Percentiles rank a stretch among this genome's conserved stretches.
Evolutionary conservation across 1,139 yeast genomes (phyloP).

Genomic region (Zhuliangozyma blackwelliae): DNA sequence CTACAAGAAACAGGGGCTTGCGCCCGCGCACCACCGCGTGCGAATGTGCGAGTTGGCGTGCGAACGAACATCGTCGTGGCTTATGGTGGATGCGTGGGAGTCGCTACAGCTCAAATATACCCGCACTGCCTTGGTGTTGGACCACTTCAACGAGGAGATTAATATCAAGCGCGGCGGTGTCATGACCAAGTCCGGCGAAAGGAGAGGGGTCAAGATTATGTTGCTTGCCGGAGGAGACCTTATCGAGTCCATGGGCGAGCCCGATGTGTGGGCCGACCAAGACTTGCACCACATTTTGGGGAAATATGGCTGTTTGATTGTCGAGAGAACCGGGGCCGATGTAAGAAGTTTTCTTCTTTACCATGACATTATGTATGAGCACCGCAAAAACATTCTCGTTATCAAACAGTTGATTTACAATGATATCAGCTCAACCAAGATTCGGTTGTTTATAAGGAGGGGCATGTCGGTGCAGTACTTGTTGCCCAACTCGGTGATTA

Average conservation of each 20-base stretch:
- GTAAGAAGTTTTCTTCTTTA: conserved; percentile 86
- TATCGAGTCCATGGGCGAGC: conserved; percentile 99
- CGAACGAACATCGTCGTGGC: conserved; percentile 94
- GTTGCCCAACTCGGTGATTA: conserved; percentile 88
- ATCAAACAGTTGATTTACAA: conserved; percentile 94
- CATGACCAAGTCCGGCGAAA: conserved; percentile 64
- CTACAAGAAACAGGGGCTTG: conserved; percentile 89
- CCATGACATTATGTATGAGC: conserved; percentile 97
- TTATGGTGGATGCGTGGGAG: conserved; percentile 99
- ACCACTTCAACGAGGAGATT: conserved; percentile 93
- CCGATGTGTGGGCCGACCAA: conserved; percentile 97
- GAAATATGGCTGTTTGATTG: conserved; percentile 91
- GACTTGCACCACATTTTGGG: conserved; percentile 95
- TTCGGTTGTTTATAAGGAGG: conserved; percentile 82
- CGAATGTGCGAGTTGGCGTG: conserved; percentile 98
- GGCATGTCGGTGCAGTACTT: conserved; percentile 96
- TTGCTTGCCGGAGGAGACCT: conserved; percentile 95
- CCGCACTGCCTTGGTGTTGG: conserved; percentile 91
- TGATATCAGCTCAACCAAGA: conserved; percentile 93
- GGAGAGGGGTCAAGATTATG: conserved; percentile 91
- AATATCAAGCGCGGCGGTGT: conserved; percentile 88
- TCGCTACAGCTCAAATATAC: conserved; percentile 87
- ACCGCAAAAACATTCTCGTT: conserved; percentile 85
- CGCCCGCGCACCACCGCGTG: conserved; percentile 83
- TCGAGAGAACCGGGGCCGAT: conserved; percentile 95